phyloP scores from a whole-genome alignment of 768 basidiomycete genomes.

The Trichaptum fuscoviolaceum region DNA sequence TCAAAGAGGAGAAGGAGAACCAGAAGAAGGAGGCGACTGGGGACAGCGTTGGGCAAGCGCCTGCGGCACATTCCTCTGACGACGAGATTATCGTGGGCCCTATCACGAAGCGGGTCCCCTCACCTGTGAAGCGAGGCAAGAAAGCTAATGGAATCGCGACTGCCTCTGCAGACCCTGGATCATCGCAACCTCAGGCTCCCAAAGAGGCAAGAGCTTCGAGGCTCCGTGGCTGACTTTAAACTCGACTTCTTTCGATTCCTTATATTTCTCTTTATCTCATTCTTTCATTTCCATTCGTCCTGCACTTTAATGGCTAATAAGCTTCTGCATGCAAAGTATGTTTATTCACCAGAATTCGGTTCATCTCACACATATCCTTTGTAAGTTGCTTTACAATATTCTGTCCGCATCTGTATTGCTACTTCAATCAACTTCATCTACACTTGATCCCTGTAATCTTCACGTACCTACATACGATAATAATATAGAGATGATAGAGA shows the following conservation, averaged over 20 bases:
- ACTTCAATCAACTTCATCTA: too few relatives aligned
- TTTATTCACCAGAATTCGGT: neutral
- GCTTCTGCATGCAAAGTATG: neutral
- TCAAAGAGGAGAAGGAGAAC: conserved; percentile 45
- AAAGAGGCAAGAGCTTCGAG: neutral
- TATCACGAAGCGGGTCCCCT: neutral
- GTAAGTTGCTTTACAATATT: too few relatives aligned
- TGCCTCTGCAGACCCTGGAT: neutral
- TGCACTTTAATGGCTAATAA: neutral
- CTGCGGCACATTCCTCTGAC: conserved; percentile 26
- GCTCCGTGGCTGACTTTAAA: neutral
- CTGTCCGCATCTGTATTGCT: too few relatives aligned
- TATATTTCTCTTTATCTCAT: neutral
- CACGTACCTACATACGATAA: too few relatives aligned
- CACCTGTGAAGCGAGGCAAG: neutral
- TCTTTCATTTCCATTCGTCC: neutral
- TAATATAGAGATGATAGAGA: too few relatives aligned
- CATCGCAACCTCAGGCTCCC: too few relatives aligned
- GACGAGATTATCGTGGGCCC: conserved; percentile 37
- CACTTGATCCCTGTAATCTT: too few relatives aligned
- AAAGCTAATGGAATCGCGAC: neutral
- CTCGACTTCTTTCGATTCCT: neutral
- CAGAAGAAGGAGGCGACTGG: conserved; percentile 11
- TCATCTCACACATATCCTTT: too few relatives aligned
- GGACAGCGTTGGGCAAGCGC: conserved; percentile 8